Percentiles rank a stretch among this genome's conserved stretches.
These are phyloP conservation scores for Claviceps africana DNA, from an alignment of 2,329 filamentous ascomycete species.

Conservation along the genomic window DNA sequence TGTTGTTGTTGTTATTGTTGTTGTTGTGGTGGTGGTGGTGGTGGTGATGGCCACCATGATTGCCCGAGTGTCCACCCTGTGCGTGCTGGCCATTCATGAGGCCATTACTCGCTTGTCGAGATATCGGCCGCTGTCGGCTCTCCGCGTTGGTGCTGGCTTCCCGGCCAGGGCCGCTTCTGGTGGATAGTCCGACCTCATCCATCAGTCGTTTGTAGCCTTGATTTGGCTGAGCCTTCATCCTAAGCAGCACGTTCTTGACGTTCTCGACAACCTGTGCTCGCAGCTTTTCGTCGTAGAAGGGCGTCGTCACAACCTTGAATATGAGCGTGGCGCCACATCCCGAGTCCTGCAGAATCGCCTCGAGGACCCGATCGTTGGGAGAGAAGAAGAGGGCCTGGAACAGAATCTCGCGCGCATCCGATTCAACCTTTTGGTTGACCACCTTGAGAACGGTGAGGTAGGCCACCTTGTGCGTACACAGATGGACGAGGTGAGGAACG, in stretches of 20 bases:
- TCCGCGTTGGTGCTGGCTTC: slow-evolving; percentile 30
- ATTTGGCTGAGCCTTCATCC: slow-evolving; percentile 82
- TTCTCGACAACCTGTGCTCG: slow-evolving; percentile 81
- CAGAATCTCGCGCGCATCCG: slow-evolving; percentile 80
- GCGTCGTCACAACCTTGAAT: slow-evolving; percentile 95
- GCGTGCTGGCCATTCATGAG: slow-evolving; percentile 26
- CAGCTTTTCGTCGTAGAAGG: slow-evolving; percentile 90
- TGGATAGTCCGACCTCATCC: slow-evolving; percentile 92
- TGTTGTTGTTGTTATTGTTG: no score
- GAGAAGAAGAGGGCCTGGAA: slow-evolving; percentile 88
- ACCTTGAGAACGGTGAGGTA: slow-evolving; percentile 96
- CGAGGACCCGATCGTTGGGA: slow-evolving; percentile 68
- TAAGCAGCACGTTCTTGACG: slow-evolving; percentile 74
- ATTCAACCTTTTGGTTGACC: slow-evolving; percentile 92
- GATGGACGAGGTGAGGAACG: slow-evolving; percentile 81
- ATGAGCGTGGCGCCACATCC: slow-evolving; percentile 88
- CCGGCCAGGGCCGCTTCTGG: slow-evolving; percentile 34
- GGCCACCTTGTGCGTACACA: slow-evolving; percentile 97
- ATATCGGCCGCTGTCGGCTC: slow-evolving; percentile 41
- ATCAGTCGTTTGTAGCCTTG: slow-evolving; percentile 98
- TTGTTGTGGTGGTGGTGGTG: no score
- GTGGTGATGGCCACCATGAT: neutral
- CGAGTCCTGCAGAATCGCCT: slow-evolving; percentile 83
- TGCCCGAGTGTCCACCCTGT: slow-evolving; percentile 21
- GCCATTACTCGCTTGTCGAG: slow-evolving; percentile 33